phyloP scores from a whole-genome alignment of 371 early-diverging fungal species.

The Amoeboradix gromovi region DNA sequence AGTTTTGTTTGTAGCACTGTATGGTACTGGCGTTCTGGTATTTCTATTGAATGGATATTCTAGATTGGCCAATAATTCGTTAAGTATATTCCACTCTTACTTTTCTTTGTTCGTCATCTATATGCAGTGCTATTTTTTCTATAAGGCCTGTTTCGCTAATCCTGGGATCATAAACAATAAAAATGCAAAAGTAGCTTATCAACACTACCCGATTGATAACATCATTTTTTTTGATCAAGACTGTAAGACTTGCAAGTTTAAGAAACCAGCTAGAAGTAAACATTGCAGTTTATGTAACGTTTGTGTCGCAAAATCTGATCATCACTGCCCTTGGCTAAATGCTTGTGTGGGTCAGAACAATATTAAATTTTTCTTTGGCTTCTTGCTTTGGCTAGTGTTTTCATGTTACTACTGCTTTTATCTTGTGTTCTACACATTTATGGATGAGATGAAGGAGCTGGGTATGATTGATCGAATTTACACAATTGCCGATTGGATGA shows the following conservation, averaged over 20 bases:
- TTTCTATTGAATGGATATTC: neutral
- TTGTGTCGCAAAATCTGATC: conserved; percentile 45
- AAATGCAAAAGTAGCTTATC: neutral
- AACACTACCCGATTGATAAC: conserved; percentile 1
- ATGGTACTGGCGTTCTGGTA: neutral
- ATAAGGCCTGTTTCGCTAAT: neutral
- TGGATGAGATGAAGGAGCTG: neutral
- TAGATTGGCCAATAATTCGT: neutral
- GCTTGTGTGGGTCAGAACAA: conserved; percentile 37
- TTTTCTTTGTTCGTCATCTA: neutral
- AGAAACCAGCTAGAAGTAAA: conserved; percentile 3
- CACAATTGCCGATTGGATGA: neutral
- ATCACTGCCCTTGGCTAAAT: conserved; percentile 50
- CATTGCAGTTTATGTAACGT: conserved; percentile 55
- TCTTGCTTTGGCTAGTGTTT: conserved; percentile 12
- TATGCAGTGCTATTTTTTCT: neutral
- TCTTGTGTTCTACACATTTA: neutral
- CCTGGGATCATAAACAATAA: conserved; percentile 1
- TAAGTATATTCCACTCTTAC: neutral
- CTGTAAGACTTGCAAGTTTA: conserved; percentile 1
- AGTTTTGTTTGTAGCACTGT: neutral
- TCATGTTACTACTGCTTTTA: neutral
- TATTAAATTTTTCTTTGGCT: conserved; percentile 33
- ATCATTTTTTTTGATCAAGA: conserved; percentile 1
- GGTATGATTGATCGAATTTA: neutral